Base-by-base conservation (phyloP, 495 filamentous ascomycete genomes). In the Penicillium dipodomyicola region DNA sequence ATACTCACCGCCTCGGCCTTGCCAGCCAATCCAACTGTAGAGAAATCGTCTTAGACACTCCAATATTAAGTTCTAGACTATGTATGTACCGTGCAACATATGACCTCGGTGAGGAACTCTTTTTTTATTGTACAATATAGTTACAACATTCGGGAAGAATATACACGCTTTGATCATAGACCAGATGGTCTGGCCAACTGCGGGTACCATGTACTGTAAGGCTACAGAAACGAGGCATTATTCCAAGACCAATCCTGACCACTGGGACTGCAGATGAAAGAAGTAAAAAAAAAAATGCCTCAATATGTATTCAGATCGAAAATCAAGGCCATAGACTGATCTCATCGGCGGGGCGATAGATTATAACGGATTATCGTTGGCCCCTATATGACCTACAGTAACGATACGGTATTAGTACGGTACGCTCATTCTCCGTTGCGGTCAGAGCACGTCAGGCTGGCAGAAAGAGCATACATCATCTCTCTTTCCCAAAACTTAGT, bases 401-500 rank as follows among this genome's bases (percentile, higher is more conserved):
- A 64, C 48, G 23, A 37, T 57, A 66, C 61, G 17, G 42, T 54
- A 54, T 19, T 48, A 11, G 9, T 43, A 39, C 25, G 14, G 19
- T 49, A 52, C 22, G 33, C 56, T 56, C 27, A 32, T 56, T 53
- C 42, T 40, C 65, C 70, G 10, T 33, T 33, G 67, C 62, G 65
- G 73, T 72, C 73, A 71, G 65, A 70, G 65, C 56, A 69, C 71
- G 73, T 76, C 72, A 76, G 72, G 71, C 64, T 70, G 73, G 73
- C 71, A 75, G 72, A 64, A 74, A 70, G 61, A 64, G 63, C 68
- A 71, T 73, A 74, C 74, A 76, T 77, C 67, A 71, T 72, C 71
- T 62, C 58, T 52, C 48, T 51, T 52, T 17, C 50, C 50, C 39
- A 43, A 57, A 60, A 46, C 54, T 62, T 47, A 50, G 37, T 20